Percentiles rank a stretch among this genome's conserved stretches.
phyloP scores from a whole-genome alignment of 192 early-diverging fungal species.

The Entomortierella beljakovae region DNA sequence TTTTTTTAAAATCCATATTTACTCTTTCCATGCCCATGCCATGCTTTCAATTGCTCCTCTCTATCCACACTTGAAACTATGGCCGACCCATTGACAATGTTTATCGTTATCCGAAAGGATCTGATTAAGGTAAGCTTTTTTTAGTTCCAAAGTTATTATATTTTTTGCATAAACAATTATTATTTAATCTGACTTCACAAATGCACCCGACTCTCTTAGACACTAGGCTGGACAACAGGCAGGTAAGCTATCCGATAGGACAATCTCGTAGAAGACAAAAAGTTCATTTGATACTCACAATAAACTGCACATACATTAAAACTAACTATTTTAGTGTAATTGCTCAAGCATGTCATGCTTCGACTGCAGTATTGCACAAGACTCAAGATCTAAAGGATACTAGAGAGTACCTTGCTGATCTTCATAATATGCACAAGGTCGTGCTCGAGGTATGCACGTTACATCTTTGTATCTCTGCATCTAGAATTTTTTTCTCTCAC shows the following conservation, averaged over 20 bases:
- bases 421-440: conserved; percentile 83
- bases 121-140: conserved; percentile 74
- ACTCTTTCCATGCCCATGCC: too few relatives aligned
- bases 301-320: background rate
- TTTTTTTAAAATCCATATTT: too few relatives aligned
- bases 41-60: background rate
- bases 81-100: conserved; percentile 79
- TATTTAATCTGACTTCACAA: background rate
- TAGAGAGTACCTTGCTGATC: conserved; percentile 66
- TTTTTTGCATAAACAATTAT: too few relatives aligned
- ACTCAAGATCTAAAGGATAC: conserved; percentile 70
- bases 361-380: conserved; percentile 72
- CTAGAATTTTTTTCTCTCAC: background rate
- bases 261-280: background rate
- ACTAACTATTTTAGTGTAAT: conserved; percentile 66
- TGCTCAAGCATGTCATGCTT: conserved; percentile 79
- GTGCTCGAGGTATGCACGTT: conserved; percentile 66
- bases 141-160: too few relatives aligned
- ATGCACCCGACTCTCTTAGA: conserved; percentile 13
- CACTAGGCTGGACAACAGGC: conserved; percentile 73
- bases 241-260: conserved; percentile 60
- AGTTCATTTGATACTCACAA: background rate
- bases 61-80: conserved; percentile 11
- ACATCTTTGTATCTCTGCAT: background rate
- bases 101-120: conserved; percentile 84